Percentiles rank a stretch among this genome's conserved stretches.
phyloP scores from a whole-genome alignment of 1,139 yeast genomes.

The Blastobotrys persicus region DNA sequence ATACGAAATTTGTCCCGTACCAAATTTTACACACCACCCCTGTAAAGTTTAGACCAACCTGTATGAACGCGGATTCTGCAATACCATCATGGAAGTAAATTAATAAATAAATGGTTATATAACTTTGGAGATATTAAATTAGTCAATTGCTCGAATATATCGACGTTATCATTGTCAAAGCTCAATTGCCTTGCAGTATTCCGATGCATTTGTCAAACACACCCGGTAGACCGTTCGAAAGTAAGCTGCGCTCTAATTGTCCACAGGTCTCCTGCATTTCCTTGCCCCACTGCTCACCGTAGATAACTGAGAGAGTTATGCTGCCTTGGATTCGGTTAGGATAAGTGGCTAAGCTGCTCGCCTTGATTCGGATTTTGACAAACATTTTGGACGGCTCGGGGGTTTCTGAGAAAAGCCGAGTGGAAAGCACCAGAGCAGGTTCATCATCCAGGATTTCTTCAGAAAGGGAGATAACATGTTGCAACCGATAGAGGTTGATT shows the following conservation, averaged over 20 bases:
- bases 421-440: constrained; percentile 1
- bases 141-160: too few species aligned
- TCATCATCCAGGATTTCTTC: constrained; percentile 3
- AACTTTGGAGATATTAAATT: too few species aligned
- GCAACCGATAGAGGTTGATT: constrained; percentile 13
- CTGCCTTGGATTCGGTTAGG: constrained; percentile 16
- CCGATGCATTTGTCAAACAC: constrained; percentile 5
- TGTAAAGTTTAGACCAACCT: not conserved
- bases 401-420: not conserved
- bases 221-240: not conserved
- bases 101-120: too few species aligned
- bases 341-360: constrained; percentile 14
- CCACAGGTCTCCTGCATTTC: constrained; percentile 1
- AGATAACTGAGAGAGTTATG: constrained; percentile 17
- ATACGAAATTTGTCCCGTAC: not conserved
- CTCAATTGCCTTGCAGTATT: not conserved
- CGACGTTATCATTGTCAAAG: too few species aligned
- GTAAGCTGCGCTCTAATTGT: not conserved
- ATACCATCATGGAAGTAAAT: too few species aligned
- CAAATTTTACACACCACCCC: not conserved
- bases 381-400: constrained; percentile 12
- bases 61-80: not conserved
- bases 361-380: constrained; percentile 15
- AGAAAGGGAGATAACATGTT: constrained; percentile 17
- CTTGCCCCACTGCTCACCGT: constrained; percentile 15